Percentiles rank a stretch among this genome's conserved stretches.
phyloP scores from a whole-genome alignment of 2,329 filamentous ascomycete species.

The Gaeumannomyces tritici region DNA sequence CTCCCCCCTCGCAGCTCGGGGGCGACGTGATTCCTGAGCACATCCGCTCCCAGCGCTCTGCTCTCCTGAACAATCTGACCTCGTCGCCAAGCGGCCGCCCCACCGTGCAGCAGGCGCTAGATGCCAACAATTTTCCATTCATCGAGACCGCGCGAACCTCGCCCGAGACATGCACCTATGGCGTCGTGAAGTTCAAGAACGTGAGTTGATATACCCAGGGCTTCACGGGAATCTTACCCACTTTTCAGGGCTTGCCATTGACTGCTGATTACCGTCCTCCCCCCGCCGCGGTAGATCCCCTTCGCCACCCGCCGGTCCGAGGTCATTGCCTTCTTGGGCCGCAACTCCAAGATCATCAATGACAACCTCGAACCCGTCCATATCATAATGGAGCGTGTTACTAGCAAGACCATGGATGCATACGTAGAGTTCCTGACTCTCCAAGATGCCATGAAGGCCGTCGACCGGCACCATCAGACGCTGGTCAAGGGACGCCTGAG shows the following conservation, averaged over 20 bases:
- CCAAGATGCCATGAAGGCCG: constrained; percentile 42
- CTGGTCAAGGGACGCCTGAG: constrained; percentile 27
- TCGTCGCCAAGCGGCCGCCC: constrained; percentile 23
- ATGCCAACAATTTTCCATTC: constrained; percentile 35
- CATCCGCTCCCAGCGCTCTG: constrained; percentile 21
- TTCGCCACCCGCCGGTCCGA: constrained; percentile 43
- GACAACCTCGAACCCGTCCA: constrained; percentile 48
- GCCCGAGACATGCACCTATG: constrained; percentile 19
- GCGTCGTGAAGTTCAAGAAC: constrained; percentile 40
- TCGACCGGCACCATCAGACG: constrained; percentile 35
- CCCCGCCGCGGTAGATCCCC: constrained; percentile 39
- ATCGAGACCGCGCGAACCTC: constrained; percentile 24
- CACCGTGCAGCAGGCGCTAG: constrained; percentile 22
- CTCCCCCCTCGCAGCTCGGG: neutral
- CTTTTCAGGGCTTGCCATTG: neutral
- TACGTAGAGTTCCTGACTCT: constrained; percentile 48
- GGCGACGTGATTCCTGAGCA: constrained; percentile 8
- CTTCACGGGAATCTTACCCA: neutral
- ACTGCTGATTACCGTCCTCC: neutral
- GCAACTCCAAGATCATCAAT: constrained; percentile 43
- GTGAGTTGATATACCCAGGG: constrained; percentile 24
- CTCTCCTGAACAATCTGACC: constrained; percentile 26
- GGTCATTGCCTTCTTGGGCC: constrained; percentile 48
- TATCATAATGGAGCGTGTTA: constrained; percentile 55
- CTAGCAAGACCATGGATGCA: constrained; percentile 52